These are phyloP conservation scores for Bondarzewia mesenterica DNA, from an alignment of 1,284 basidiomycete genomes.

Conservation along the genomic window DNA sequence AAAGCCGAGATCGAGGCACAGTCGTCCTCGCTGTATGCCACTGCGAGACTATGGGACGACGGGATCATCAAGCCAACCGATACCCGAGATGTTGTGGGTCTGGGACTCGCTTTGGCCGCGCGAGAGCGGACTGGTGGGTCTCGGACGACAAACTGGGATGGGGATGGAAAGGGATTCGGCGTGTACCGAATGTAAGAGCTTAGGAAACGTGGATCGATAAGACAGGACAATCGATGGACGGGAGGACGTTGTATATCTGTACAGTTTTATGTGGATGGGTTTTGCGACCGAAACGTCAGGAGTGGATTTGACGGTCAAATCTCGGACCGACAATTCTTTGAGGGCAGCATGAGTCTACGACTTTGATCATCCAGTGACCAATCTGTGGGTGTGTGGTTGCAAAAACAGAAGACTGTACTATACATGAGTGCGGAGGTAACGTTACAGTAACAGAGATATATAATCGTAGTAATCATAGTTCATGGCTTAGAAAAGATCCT, in stretches of 20 bases:
- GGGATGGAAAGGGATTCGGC: constrained; percentile 71
- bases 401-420: no score
- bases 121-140: constrained; percentile 8
- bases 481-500: no score
- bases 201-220: neutral
- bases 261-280: neutral
- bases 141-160: constrained; percentile 58
- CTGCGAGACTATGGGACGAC: constrained; percentile 90
- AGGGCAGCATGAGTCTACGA: no score
- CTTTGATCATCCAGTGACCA: no score
- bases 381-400: no score
- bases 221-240: neutral
- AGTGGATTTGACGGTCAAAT: no score
- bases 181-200: constrained; percentile 77
- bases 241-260: neutral
- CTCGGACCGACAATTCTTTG: no score
- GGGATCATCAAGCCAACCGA: constrained; percentile 91
- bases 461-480: neutral
- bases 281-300: no score
- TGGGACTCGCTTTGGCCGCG: constrained; percentile 55
- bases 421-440: neutral
- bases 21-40: constrained; percentile 81
- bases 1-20: constrained; percentile 82
- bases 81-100: constrained; percentile 80
- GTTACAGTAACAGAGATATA: neutral